Conservation (phyloP, 75 land plant species). For the Isoetes taiwanensis region DNA sequence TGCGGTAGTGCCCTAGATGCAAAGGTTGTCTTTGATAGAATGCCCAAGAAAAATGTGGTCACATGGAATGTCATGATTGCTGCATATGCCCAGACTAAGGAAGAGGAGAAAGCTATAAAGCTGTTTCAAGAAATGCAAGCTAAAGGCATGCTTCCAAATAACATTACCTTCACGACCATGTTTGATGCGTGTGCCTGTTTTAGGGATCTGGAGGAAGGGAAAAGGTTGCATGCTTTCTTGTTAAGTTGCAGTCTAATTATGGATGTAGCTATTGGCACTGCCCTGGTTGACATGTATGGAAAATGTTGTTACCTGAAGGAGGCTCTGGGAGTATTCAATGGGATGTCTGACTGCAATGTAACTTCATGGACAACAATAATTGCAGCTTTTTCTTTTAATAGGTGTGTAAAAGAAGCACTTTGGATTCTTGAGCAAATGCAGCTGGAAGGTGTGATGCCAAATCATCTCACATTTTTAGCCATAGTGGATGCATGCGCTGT, state of each 20-base stretch:
- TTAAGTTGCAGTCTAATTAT: conserved; percentile 15
- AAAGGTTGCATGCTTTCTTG: conserved; percentile 22
- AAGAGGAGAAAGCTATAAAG: conserved; percentile 1
- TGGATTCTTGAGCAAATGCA: too few species aligned
- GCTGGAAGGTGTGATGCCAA: too few species aligned
- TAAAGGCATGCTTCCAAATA: conserved; percentile 5
- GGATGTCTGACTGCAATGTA: too few species aligned
- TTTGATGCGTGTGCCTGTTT: conserved; percentile 11
- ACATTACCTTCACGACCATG: conserved; percentile 1
- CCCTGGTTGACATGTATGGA: conserved; percentile 17
- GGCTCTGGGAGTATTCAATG: too few species aligned
- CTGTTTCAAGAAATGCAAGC: conserved; percentile 8
- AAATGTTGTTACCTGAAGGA: too few species aligned
- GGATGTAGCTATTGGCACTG: conserved; percentile 21
- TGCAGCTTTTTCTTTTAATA: too few species aligned
- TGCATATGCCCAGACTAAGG: conserved; percentile 3
- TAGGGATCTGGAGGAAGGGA: conserved; percentile 28
- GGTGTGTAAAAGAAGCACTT: too few species aligned
- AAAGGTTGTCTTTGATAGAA: neutral
- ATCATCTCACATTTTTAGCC: too few species aligned
- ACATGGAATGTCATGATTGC: conserved; percentile 14
- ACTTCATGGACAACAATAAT: too few species aligned
- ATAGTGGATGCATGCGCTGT: too few species aligned
- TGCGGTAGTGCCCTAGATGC: neutral
- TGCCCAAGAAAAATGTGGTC: conserved; percentile 6